Evolutionary conservation across 345 rosid species (phyloP).

Genomic region (Excoecaria agallocha): DNA sequence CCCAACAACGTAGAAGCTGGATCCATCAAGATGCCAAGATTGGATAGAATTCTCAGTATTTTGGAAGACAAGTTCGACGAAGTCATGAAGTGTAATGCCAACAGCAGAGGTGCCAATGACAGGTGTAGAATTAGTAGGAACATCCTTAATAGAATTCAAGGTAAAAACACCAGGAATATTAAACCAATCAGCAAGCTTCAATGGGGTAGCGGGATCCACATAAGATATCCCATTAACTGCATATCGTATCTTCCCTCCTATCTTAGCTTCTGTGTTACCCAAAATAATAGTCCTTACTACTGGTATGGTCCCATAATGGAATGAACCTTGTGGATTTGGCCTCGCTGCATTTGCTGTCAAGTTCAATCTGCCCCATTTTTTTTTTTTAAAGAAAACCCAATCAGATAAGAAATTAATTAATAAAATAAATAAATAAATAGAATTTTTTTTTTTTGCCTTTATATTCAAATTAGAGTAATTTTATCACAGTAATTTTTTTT

Average conservation of each 20-base stretch:
- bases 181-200: conserved; percentile 76
- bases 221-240: conserved; percentile 64
- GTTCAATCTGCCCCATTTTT: conserved; percentile 43
- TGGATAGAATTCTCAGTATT: conserved; percentile 57
- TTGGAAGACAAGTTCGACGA: conserved; percentile 66
- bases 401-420: too few species aligned
- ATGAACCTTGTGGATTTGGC: conserved; percentile 95
- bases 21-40: conserved; percentile 78
- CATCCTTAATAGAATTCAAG: conserved; percentile 44
- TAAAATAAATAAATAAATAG: too few species aligned
- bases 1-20: conserved; percentile 67
- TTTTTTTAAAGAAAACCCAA: too few species aligned
- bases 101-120: conserved; percentile 46
- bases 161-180: conserved; percentile 63
- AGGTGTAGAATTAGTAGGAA: conserved; percentile 36
- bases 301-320: conserved; percentile 60
- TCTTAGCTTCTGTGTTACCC: conserved; percentile 39
- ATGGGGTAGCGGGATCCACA: conserved; percentile 64
- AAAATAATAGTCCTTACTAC: conserved; percentile 43
- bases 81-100: conserved; percentile 53
- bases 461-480: too few species aligned
- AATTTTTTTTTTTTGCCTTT: too few species aligned
- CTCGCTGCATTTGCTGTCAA: conserved; percentile 92
- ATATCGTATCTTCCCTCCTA: conserved; percentile 53
- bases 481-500: too few species aligned